Evolutionary conservation across 371 early-diverging fungal genomes (phyloP).

Genomic region (Rhizomucor pusillus): DNA sequence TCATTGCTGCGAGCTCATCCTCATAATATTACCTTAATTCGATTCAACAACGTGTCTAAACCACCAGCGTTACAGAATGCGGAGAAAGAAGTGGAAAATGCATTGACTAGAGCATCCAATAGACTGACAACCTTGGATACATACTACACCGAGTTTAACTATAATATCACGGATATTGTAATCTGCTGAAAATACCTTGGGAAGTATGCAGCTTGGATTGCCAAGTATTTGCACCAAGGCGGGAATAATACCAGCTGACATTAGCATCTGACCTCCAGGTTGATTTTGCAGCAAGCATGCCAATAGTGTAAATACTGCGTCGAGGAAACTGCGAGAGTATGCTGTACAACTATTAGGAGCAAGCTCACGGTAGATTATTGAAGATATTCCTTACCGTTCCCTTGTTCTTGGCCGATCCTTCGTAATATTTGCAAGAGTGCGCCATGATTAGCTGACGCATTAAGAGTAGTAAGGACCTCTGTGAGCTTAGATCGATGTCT

Average conservation of each 20-base stretch:
- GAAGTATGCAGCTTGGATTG: slow-evolving; percentile 44
- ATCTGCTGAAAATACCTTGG: slow-evolving; percentile 44
- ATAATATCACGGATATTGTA: not conserved
- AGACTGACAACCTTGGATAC: slow-evolving; percentile 72
- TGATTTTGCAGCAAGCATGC: slow-evolving; percentile 74
- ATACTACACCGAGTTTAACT: slow-evolving; percentile 25
- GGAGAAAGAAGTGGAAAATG: slow-evolving; percentile 71
- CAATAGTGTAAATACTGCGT: slow-evolving; percentile 80
- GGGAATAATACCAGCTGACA: slow-evolving; percentile 87
- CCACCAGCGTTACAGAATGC: slow-evolving; percentile 85
- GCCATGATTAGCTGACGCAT: slow-evolving; percentile 94
- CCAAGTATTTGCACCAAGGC: slow-evolving; percentile 64
- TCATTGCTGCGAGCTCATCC: not conserved
- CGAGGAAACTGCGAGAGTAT: slow-evolving; percentile 75
- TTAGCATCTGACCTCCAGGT: slow-evolving; percentile 86
- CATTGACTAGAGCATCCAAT: slow-evolving; percentile 80
- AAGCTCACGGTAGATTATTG: not conserved
- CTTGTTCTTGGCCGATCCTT: slow-evolving; percentile 51
- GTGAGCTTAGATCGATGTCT: slow-evolving; percentile 70
- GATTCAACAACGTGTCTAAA: slow-evolving; percentile 66
- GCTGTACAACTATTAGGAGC: slow-evolving; percentile 11
- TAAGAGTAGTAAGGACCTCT: slow-evolving; percentile 85
- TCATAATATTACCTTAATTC: slow-evolving; percentile 60
- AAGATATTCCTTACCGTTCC: slow-evolving; percentile 27
- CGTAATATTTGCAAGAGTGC: slow-evolving; percentile 78